Percentiles rank a stretch among this genome's conserved stretches.
phyloP scores from a whole-genome alignment of 2,329 filamentous ascomycete species.

The Lachnellula occidentalis region DNA sequence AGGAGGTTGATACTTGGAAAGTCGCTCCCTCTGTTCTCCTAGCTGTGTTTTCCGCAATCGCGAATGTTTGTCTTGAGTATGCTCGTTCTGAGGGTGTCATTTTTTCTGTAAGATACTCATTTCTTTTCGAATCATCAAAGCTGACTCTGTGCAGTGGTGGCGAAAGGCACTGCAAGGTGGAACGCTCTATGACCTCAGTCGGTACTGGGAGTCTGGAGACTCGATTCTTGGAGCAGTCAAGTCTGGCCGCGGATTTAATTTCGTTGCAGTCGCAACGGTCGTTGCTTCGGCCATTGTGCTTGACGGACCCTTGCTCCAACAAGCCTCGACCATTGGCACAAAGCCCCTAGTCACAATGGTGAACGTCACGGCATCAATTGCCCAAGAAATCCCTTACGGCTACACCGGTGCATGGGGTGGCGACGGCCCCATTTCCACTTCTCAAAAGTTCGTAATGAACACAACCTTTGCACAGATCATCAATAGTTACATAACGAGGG shows the following conservation, averaged over 20 bases:
- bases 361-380: conserved; percentile 1
- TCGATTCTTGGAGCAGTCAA: neutral
- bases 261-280: conserved; percentile 1
- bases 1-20: neutral
- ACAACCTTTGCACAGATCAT: neutral
- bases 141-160: conserved; percentile 1
- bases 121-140: too few species aligned
- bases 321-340: conserved; percentile 1
- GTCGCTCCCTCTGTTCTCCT: conserved; percentile 2
- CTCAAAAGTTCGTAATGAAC: neutral
- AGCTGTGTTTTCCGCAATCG: neutral
- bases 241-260: conserved; percentile 2
- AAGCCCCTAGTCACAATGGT: neutral
- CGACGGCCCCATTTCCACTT: neutral
- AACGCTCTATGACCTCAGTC: neutral
- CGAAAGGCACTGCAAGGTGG: conserved; percentile 1
- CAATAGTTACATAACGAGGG: neutral
- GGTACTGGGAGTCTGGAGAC: conserved; percentile 4
- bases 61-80: neutral
- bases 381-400: neutral
- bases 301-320: conserved; percentile 6
- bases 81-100: conserved; percentile 1
- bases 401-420: neutral
- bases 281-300: neutral
- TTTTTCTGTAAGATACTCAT: neutral